Conservation (phyloP, 164 flowering plant genomes). For the Magnolia kwangsiensis region DNA sequence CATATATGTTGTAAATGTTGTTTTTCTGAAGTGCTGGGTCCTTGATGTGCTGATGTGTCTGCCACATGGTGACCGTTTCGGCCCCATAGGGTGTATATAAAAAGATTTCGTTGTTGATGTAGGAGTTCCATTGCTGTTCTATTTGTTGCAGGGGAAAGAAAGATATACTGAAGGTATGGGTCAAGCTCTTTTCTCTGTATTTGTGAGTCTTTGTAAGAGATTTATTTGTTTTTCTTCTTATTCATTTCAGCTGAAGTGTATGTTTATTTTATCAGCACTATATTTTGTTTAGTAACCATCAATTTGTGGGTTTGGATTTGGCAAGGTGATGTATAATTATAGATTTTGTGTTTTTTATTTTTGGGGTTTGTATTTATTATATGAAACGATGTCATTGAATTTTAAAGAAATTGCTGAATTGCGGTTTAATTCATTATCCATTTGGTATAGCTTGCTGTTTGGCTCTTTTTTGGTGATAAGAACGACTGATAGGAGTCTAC, state of each 20-base stretch:
- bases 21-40: slow-evolving; percentile 1
- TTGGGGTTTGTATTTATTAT: neutral
- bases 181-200: neutral
- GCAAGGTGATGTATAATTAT: neutral
- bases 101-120: neutral
- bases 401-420: neutral
- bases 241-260: slow-evolving; percentile 1
- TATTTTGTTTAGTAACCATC: neutral
- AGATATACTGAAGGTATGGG: slow-evolving; percentile 2
- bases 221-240: neutral
- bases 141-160: neutral
- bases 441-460: neutral
- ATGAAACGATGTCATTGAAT: neutral
- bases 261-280: neutral
- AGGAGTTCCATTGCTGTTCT: neutral
- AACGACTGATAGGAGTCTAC: too few species aligned
- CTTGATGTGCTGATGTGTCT: neutral
- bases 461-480: neutral
- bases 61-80: neutral
- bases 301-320: neutral
- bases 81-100: neutral
- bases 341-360: neutral
- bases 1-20: slow-evolving; percentile 1
- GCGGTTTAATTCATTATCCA: neutral
- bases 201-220: neutral